Evolutionary conservation across 108 stramenopile genomes (phyloP).

Genomic region (Skeletonema potamos): DNA sequence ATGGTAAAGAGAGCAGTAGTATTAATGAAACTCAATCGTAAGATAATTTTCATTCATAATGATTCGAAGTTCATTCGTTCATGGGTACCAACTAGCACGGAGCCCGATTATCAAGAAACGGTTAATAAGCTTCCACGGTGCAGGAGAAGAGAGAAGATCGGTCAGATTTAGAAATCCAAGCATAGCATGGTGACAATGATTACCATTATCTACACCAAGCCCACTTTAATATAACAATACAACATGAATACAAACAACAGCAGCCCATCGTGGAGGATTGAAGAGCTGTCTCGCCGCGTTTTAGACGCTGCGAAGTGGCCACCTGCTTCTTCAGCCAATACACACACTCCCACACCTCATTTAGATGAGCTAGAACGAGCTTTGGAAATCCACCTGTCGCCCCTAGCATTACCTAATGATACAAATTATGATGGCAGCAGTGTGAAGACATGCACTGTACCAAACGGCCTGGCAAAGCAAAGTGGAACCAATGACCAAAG

Average conservation of each 20-base stretch:
- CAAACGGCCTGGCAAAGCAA: neutral
- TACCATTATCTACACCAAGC: neutral
- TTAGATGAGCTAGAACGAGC: conserved; percentile 41
- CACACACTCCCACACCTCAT: conserved; percentile 20
- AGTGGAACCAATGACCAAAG: neutral
- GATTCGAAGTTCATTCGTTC: too few relatives aligned
- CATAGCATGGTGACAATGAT: too few relatives aligned
- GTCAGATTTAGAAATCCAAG: too few relatives aligned
- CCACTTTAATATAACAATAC: neutral
- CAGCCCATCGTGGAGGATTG: conserved; percentile 26
- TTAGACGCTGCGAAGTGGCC: conserved; percentile 24
- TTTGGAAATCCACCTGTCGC: conserved; percentile 13
- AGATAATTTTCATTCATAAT: too few relatives aligned
- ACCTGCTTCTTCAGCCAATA: neutral
- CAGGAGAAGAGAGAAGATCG: too few relatives aligned
- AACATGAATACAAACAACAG: neutral
- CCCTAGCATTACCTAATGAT: neutral
- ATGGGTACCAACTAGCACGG: too few relatives aligned
- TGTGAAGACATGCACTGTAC: conserved; percentile 15
- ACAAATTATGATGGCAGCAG: neutral
- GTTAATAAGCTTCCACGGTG: too few relatives aligned
- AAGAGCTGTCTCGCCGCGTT: conserved; percentile 34
- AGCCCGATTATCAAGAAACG: too few relatives aligned
- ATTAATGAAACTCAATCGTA: too few relatives aligned
- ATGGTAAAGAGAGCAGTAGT: conserved; percentile 19